Base-by-base conservation (phyloP, 1,139 yeast genomes). In the Yamadazyma pseudoaaseri region DNA sequence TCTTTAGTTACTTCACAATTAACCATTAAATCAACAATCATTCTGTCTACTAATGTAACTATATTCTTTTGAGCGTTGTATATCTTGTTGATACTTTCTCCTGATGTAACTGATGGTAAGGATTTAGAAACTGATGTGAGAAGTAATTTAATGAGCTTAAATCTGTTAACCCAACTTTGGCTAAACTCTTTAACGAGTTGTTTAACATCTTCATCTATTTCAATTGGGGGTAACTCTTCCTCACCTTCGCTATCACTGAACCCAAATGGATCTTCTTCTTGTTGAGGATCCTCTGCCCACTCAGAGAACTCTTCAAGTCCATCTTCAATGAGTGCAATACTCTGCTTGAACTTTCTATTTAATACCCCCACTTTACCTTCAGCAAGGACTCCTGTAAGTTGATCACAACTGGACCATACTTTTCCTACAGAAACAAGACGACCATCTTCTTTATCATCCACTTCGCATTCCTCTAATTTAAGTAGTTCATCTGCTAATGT, bases 241-340 rank as follows among this genome's bases (percentile, higher is more conserved):
- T 52, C 60, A 1, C 56, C 64, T 3, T 60, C 67, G 6, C 48
- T 56, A 21, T 59, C 67, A 65, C 65, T 41, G 8, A 62, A 52
- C 3, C 53, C 56, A 49, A 67, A 67, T 3, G 70, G 69, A 56
- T 77, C 81, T 13, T 61, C 63, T 33, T 61, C 65, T 30, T 65
- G 68, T 23, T 61, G 62, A 0, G 90, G 90, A 43, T 80, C 69
- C 38, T 76, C 73, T 1, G 78, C 52, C 86, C 89, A 83, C 40
- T 78, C 85, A 11, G 62, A 74, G 39, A 81, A 71, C 45, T 83
- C 48, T 8, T 71, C 78, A 21, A 76, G 60, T 0, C 84, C 85
- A 56, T 83, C 92, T 16, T 71, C 76, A 7, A 81, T 61, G 34
- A 82, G 51, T 4, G 54, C 48, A 16, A 75, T 62, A 24, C 76